phyloP scores from a whole-genome alignment of 371 early-diverging fungal genomes.

The Rhizopus microsporus region DNA sequence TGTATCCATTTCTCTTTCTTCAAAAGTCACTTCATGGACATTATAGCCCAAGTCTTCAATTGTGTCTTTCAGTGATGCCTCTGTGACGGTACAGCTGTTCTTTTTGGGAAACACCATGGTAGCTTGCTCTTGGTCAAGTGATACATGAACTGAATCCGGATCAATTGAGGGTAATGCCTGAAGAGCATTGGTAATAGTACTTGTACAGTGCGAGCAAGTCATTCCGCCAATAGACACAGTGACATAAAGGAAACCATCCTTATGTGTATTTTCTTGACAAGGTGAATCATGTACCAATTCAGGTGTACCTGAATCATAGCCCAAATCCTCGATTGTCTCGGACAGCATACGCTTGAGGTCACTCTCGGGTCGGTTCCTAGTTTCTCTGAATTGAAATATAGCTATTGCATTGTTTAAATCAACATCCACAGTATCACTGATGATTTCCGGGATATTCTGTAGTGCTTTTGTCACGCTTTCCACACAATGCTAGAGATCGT shows the following conservation, averaged over 20 bases:
- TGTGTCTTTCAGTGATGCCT: conserved; percentile 37
- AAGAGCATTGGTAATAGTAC: conserved; percentile 68
- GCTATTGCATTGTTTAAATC: conserved; percentile 29
- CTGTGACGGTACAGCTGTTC: conserved; percentile 5
- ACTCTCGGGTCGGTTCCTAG: background rate
- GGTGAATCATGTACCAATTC: conserved; percentile 2
- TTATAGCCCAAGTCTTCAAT: conserved; percentile 74
- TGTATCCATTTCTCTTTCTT: background rate
- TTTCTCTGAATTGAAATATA: conserved; percentile 13
- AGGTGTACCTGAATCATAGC: conserved; percentile 30
- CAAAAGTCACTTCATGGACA: conserved; percentile 27
- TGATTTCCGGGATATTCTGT: conserved; percentile 17
- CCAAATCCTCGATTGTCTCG: conserved; percentile 32
- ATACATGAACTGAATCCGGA: conserved; percentile 40
- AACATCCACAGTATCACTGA: conserved; percentile 19
- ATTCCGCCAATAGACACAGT: conserved; percentile 64
- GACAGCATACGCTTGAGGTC: conserved; percentile 19
- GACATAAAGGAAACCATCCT: background rate
- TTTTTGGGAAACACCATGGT: conserved; percentile 35
- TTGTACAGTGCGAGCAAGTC: conserved; percentile 86
- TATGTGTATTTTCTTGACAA: background rate
- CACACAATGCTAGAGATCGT: conserved; percentile 24
- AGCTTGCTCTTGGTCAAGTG: conserved; percentile 43
- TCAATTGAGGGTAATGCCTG: conserved; percentile 55
- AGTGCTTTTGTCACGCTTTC: conserved; percentile 28